phyloP scores from a whole-genome alignment of 345 rosid species.

The Murraya koenigii region DNA sequence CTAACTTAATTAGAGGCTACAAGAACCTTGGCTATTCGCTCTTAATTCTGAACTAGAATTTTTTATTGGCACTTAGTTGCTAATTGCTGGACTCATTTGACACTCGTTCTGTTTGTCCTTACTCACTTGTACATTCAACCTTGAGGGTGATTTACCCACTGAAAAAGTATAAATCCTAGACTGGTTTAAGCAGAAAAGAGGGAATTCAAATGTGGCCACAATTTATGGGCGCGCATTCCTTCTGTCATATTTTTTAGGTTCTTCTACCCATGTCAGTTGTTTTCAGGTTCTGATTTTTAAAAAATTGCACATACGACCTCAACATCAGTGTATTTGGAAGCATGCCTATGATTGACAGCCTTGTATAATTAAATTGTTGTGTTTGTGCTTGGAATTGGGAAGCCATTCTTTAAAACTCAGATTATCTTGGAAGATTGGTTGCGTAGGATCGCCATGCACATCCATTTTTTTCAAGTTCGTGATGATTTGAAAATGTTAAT shows the following conservation, averaged over 20 bases:
- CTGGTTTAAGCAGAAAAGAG: not conserved
- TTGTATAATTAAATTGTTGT: not conserved
- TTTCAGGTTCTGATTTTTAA: too few relatives aligned
- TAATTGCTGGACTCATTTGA: not conserved
- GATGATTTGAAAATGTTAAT: not conserved
- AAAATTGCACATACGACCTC: not conserved
- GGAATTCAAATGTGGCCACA: not conserved
- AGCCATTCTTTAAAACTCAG: too few relatives aligned
- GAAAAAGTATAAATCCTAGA: not conserved
- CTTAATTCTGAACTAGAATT: not conserved
- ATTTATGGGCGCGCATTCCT: not conserved
- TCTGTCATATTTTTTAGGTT: not conserved
- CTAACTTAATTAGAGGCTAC: not conserved
- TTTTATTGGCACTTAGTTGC: not conserved
- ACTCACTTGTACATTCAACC: not conserved
- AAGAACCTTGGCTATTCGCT: not conserved
- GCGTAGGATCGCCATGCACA: not conserved
- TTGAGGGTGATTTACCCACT: not conserved
- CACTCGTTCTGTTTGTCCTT: not conserved
- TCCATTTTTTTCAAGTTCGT: not conserved
- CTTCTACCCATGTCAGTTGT: not conserved
- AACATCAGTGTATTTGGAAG: not conserved
- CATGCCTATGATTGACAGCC: not conserved
- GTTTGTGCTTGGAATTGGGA: not conserved
- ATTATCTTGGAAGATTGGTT: not conserved